Conservation (phyloP, 73 alveolate genomes). For the Paramecium pentaurelia region DNA sequence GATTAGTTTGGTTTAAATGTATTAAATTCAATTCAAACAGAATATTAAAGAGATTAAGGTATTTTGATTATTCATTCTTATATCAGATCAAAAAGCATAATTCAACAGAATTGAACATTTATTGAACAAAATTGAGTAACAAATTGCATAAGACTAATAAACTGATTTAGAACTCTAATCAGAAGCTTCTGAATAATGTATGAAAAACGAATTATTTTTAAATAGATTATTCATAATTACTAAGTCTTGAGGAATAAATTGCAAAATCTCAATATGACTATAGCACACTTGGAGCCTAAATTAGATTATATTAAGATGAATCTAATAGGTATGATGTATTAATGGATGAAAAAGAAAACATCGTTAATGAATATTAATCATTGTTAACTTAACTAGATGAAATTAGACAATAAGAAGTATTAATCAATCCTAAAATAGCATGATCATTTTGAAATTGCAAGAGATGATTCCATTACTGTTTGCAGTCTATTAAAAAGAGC, state of each 20-base stretch:
- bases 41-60: not conserved
- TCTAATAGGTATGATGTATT: not conserved
- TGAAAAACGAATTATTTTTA: not conserved
- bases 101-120: not conserved
- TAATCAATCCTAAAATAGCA: not conserved
- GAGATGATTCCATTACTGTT: constrained; percentile 3
- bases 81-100: not conserved
- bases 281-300: not conserved
- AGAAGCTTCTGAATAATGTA: not conserved
- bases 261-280: not conserved
- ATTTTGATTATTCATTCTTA: not conserved
- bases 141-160: not conserved
- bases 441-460: not conserved
- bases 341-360: not conserved
- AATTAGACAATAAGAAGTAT: not conserved
- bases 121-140: not conserved
- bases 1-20: not conserved
- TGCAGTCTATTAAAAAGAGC: not conserved
- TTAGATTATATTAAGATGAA: not conserved
- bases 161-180: not conserved
- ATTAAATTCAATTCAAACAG: not conserved
- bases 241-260: not conserved
- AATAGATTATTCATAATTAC: not conserved
- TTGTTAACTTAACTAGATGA: not conserved
- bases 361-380: not conserved